Base-by-base conservation (phyloP, 225 moss, liverwort and hornwort species). In the Antitrichia curtipendula region DNA sequence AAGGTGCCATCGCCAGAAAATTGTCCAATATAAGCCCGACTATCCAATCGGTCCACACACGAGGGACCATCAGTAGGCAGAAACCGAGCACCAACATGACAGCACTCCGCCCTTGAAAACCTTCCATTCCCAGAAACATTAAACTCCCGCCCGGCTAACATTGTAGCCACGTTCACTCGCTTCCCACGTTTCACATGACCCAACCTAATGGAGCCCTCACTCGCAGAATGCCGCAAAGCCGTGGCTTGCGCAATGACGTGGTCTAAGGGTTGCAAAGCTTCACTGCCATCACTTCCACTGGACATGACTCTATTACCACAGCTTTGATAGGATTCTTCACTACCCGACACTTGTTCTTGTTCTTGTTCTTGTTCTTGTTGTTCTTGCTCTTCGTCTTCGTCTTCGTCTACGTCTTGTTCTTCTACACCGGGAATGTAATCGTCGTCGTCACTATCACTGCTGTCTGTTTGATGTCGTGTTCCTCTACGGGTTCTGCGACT, bases 11-110 rank as follows among this genome's bases (percentile, higher is more conserved):
- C 94, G 56, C 41, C 85, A 3, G 98, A 98, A 62, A 96, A 98
- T 59, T 98, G 98, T 49, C 98, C 98, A 64, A 95, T 96, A 82
- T 98, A 97, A 21, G 95, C 97, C 50, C 97, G 95, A 80, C 97
- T 97, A 41, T 90, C 86, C 49, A 92, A 73, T 70, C 90, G 93
- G 62, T 96, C 97, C 88, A 98, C 93, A 59, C 95, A 86, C 9
- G 90, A 89, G 17, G 97, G 96, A n/a, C 96, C 98, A 86, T 97
- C 96, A 4, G 88, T 87, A 1, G 98, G 98, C n/a, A 97, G 81
- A 69, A 90, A 97, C 50, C 95, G 93, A 16, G 89, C 86, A 6
- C 89, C 93, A 50, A 98, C 87, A 41, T 98, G 98, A 78, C 97
- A 95, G 71, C 93, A 88, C 86, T 98, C 98, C 20, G 97, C 95